Evolutionary conservation across 2,329 filamentous ascomycete genomes (phyloP), one percentile per base, ranked within the genome.

Genomic region (Sclerotinia minor): DNA sequence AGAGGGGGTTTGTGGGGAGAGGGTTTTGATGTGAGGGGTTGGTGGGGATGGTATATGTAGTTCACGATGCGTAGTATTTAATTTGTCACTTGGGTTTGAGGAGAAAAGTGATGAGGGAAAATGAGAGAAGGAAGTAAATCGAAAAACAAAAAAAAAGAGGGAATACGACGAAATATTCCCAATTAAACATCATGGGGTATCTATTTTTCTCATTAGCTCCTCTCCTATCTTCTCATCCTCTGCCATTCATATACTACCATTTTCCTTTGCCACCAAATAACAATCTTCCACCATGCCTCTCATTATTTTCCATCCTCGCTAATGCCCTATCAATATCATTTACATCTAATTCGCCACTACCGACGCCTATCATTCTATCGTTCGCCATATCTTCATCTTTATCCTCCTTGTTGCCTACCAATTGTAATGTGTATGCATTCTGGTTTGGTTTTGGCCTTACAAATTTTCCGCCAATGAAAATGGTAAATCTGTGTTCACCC

Each of bases 301-400:
- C 65, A 65, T 19, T 70, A 35, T 74, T 72, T 49, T 87, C 83
- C 83, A 89, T 80, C 61, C 79, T 80, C 59, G 85, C 82, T 64
- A 89, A 76, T 60, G 83, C 84, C 68, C 85, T 83, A 72, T 89
- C 87, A 73, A 89, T 87, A 72, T 87, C 86, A 82, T 88, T 85
- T 55, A 89, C 86, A 74, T 88, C 86, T 72, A 89, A 79, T 26
- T 77, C 72, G 11, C 72, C 71, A 52, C 68, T 60, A n/a, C 49
- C 67, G 3, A 52, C 58, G 19, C 8, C 57, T 41, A 53, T 55
- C 35, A 53, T 49, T 53, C 19, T 64, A 57, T 57, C 35, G 15
- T 29, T 24, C 35, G 35, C 32, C 49, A 59, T 49, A 67, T 72
- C 71, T 3, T 65, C 49, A 65, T 68, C 67, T 45, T 69, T 74